A percentile compares a stretch with the other conserved stretches of the same genome.
Conservation (phyloP, 192 early-diverging fungal species). For the Backusella macrospora region DNA sequence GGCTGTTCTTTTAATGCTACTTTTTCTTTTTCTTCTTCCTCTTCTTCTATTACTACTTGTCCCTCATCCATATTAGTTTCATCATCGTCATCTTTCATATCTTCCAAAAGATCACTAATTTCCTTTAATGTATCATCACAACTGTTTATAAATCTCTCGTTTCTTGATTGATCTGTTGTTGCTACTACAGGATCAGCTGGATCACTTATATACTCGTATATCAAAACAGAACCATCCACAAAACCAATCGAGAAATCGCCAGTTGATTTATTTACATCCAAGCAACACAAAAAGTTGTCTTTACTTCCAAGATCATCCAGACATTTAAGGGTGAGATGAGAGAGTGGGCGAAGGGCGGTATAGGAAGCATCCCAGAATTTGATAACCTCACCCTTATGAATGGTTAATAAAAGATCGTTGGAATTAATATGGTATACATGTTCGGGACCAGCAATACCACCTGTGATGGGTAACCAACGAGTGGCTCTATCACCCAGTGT, state of each 20-base stretch:
- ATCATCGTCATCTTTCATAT: slow-evolving; percentile 10
- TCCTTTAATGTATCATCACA: slow-evolving; percentile 26
- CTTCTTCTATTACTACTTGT: too few relatives aligned
- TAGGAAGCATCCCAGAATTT: slow-evolving; percentile 56
- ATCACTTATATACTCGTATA: slow-evolving; percentile 21
- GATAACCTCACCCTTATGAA: slow-evolving; percentile 44
- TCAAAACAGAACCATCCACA: slow-evolving; percentile 27
- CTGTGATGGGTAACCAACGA: slow-evolving; percentile 46
- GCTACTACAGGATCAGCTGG: neutral
- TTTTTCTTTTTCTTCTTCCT: neutral
- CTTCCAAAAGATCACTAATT: slow-evolving; percentile 17
- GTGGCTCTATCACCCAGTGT: neutral
- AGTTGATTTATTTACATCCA: slow-evolving; percentile 39
- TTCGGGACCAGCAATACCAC: slow-evolving; percentile 33
- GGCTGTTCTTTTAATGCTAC: neutral
- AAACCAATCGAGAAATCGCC: slow-evolving; percentile 42
- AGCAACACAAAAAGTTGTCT: slow-evolving; percentile 27
- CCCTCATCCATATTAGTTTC: neutral
- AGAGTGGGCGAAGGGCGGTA: slow-evolving; percentile 38
- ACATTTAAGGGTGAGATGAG: slow-evolving; percentile 41
- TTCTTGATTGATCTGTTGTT: neutral
- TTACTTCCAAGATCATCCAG: slow-evolving; percentile 29
- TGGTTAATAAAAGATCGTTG: slow-evolving; percentile 47
- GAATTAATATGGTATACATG: slow-evolving; percentile 41
- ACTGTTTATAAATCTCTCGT: slow-evolving; percentile 10